These are phyloP conservation scores for Thraustochytrium striatum DNA, from an alignment of 352 stramenopile species.

Conservation along the genomic window DNA sequence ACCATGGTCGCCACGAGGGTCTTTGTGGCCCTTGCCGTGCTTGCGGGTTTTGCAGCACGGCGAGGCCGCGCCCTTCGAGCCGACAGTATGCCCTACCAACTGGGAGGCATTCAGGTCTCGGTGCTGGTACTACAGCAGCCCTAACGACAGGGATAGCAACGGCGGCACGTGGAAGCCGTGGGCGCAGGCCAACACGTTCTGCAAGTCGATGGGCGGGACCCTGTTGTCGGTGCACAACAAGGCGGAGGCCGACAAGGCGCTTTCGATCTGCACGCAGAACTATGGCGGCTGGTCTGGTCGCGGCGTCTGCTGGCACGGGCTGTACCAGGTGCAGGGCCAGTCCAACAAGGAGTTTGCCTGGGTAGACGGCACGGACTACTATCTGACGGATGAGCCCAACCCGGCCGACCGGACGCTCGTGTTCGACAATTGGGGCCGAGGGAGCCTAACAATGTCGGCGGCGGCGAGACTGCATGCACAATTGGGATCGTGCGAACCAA, in stretches of 20 bases:
- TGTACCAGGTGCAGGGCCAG: constrained; percentile 46
- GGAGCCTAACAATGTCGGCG: constrained; percentile 44
- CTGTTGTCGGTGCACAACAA: constrained; percentile 17
- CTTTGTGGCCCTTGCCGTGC: too few relatives aligned
- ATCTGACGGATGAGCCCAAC: background rate
- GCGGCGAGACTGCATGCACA: constrained; percentile 37
- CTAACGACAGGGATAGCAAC: too few relatives aligned
- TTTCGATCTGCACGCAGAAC: background rate
- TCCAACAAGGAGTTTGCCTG: background rate
- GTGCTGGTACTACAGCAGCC: constrained; percentile 1
- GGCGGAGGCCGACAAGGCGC: background rate
- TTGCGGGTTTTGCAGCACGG: too few relatives aligned
- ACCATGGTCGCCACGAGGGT: too few relatives aligned
- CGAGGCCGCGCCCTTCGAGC: too few relatives aligned
- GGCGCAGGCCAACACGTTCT: background rate
- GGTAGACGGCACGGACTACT: background rate
- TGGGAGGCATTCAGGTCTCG: background rate
- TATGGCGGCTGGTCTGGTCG: background rate
- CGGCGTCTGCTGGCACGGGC: constrained; percentile 39
- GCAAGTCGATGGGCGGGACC: background rate
- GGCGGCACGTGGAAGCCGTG: background rate
- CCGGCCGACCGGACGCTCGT: background rate
- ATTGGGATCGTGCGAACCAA: background rate
- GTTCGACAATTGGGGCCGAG: background rate
- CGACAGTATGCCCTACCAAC: background rate